phyloP scores from a whole-genome alignment of 345 rosid species.

The Adansonia digitata region DNA sequence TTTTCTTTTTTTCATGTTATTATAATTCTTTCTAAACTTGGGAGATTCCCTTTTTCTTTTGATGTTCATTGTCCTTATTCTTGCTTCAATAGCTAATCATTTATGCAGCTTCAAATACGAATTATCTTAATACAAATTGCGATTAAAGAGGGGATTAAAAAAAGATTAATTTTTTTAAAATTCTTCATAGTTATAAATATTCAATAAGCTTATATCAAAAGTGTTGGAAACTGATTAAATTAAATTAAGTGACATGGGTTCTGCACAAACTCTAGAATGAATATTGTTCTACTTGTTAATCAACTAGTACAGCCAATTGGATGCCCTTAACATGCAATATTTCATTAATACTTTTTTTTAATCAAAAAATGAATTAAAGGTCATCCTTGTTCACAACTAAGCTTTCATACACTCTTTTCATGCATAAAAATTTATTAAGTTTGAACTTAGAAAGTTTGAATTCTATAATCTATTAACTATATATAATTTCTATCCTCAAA shows the following conservation, averaged over 20 bases:
- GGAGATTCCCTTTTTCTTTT: background rate
- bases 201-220: too few species aligned
- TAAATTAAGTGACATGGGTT: background rate
- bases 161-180: too few species aligned
- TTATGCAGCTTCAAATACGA: too few species aligned
- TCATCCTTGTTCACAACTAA: background rate
- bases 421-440: background rate
- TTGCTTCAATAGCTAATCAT: too few species aligned
- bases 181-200: too few species aligned
- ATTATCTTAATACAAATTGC: background rate
- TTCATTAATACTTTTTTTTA: background rate
- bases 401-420: background rate
- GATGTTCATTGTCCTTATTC: too few species aligned
- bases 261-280: background rate
- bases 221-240: too few species aligned
- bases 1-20: too few species aligned
- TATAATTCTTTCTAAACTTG: background rate
- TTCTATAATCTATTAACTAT: too few species aligned
- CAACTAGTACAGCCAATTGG: background rate
- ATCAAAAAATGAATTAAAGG: background rate
- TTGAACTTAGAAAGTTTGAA: background rate
- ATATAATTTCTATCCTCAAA: too few species aligned
- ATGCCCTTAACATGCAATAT: conserved; percentile 18
- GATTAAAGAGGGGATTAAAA: background rate
- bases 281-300: background rate